Conservation (phyloP, 1,139 yeast species). For the Wickerhamiella infanticola region DNA sequence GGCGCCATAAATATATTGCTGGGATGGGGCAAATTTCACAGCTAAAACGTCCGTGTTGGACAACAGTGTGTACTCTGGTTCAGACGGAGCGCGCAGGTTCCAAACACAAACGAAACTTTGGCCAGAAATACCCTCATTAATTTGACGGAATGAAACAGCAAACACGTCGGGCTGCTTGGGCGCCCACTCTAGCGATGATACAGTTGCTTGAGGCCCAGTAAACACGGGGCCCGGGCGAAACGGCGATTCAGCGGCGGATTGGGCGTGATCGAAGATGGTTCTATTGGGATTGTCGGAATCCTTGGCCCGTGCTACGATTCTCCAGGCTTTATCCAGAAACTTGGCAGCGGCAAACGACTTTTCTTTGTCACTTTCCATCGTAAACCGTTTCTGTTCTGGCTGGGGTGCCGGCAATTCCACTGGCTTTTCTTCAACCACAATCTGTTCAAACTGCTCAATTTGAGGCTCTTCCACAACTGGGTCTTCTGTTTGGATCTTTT, state of each 20-base stretch:
- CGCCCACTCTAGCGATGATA: slow-evolving; percentile 31
- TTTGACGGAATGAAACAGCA: slow-evolving; percentile 23
- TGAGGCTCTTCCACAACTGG: not conserved
- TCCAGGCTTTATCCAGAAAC: slow-evolving; percentile 28
- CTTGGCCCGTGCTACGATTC: slow-evolving; percentile 28
- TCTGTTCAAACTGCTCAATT: not conserved
- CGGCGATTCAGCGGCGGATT: not conserved
- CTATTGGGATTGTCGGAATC: slow-evolving; percentile 16
- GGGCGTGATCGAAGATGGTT: not conserved
- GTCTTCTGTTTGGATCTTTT: slow-evolving; percentile 17
- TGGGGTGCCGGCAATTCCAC: not conserved
- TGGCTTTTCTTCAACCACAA: not conserved
- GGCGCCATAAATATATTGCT: slow-evolving; percentile 29
- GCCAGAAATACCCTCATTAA: slow-evolving; percentile 12
- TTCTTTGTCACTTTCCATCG: not conserved
- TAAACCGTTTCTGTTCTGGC: not conserved
- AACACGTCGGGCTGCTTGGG: slow-evolving; percentile 30
- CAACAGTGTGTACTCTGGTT: slow-evolving; percentile 37
- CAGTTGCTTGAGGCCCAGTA: slow-evolving; percentile 11
- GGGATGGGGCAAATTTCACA: slow-evolving; percentile 28
- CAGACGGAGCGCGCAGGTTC: slow-evolving; percentile 25
- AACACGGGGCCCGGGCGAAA: not conserved
- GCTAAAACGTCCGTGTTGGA: slow-evolving; percentile 32
- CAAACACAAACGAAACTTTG: slow-evolving; percentile 23
- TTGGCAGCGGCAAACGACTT: not conserved